A percentile compares a stretch with the other conserved stretches of the same genome.
Evolutionary conservation across 768 basidiomycete species (phyloP).

Genomic region (Tephrocybe sp.): DNA sequence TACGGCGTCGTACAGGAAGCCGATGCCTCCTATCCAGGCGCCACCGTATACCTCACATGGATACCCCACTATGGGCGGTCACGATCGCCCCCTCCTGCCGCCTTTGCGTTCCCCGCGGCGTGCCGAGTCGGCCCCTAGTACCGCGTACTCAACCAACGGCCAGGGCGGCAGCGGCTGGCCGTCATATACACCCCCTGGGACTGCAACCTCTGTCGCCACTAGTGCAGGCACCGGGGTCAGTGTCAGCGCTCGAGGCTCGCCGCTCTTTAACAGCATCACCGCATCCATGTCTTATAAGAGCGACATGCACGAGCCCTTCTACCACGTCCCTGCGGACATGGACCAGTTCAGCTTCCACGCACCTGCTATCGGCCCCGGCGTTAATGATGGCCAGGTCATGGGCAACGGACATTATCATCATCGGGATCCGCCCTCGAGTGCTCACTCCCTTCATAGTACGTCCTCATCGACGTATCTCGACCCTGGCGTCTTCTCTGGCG

Average conservation of each 20-base stretch:
- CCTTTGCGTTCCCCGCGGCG: conserved; percentile 43
- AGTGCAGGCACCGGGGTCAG: conserved; percentile 44
- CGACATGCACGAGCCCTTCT: conserved; percentile 40
- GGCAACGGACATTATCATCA: conserved; percentile 28
- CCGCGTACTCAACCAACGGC: conserved; percentile 49
- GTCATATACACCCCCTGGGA: conserved; percentile 63
- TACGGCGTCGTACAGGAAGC: conserved; percentile 15
- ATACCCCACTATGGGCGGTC: conserved; percentile 16
- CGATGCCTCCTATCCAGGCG: conserved; percentile 14
- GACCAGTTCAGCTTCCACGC: conserved; percentile 54
- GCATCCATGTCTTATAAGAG: conserved; percentile 31
- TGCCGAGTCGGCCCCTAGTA: conserved; percentile 53
- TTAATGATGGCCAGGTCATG: conserved; percentile 28
- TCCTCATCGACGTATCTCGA: conserved; percentile 20
- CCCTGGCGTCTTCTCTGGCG: conserved; percentile 21
- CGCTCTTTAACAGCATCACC: conserved; percentile 38
- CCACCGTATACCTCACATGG: conserved; percentile 22
- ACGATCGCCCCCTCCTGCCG: conserved; percentile 47
- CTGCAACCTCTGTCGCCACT: conserved; percentile 48
- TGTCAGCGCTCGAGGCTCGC: conserved; percentile 41
- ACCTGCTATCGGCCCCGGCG: conserved; percentile 29
- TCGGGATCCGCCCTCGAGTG: conserved; percentile 25
- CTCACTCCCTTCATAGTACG: conserved; percentile 22
- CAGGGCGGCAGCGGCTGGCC: conserved; percentile 54
- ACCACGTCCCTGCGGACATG: conserved; percentile 40